Conservation (phyloP, 1,284 basidiomycete genomes). For the Melanopsichium pennsylvanicum region DNA sequence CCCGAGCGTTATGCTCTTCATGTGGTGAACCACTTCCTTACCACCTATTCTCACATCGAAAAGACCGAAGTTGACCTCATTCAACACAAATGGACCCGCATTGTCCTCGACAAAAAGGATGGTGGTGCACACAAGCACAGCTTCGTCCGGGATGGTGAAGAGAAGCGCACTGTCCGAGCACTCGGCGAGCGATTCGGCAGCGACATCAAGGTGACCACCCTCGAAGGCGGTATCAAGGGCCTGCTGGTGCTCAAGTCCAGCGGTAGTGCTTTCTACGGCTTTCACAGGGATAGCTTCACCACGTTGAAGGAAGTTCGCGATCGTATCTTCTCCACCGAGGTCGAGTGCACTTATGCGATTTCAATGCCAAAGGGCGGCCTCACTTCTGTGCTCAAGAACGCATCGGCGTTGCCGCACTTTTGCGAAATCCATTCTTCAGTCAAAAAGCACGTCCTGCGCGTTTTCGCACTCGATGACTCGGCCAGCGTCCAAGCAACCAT, state of each 20-base stretch:
- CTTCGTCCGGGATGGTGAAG: constrained; percentile 88
- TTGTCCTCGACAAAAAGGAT: constrained; percentile 70
- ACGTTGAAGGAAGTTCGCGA: constrained; percentile 71
- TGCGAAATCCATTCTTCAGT: constrained; percentile 70
- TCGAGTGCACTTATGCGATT: constrained; percentile 57
- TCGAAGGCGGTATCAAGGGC: constrained; percentile 54
- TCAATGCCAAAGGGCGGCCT: constrained; percentile 33
- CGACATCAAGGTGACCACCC: constrained; percentile 41
- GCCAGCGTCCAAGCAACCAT: constrained; percentile 92
- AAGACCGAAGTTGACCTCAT: constrained; percentile 80
- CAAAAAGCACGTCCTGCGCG: constrained; percentile 76
- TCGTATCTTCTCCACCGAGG: constrained; percentile 62
- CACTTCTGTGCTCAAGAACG: constrained; percentile 60
- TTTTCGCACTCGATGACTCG: constrained; percentile 86
- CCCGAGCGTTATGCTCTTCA: constrained; percentile 88
- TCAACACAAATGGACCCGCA: constrained; percentile 85
- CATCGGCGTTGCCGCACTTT: constrained; percentile 57
- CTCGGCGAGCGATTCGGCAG: constrained; percentile 70
- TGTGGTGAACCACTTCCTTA: constrained; percentile 82
- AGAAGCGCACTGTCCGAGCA: constrained; percentile 78
- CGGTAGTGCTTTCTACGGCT: constrained; percentile 84
- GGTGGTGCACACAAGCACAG: constrained; percentile 75
- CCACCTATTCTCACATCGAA: constrained; percentile 77
- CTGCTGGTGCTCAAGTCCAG: constrained; percentile 81
- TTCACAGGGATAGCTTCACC: constrained; percentile 85